These are phyloP conservation scores for Geranomyces michiganensis DNA, from an alignment of 192 early-diverging fungal genomes.

Conservation along the genomic window DNA sequence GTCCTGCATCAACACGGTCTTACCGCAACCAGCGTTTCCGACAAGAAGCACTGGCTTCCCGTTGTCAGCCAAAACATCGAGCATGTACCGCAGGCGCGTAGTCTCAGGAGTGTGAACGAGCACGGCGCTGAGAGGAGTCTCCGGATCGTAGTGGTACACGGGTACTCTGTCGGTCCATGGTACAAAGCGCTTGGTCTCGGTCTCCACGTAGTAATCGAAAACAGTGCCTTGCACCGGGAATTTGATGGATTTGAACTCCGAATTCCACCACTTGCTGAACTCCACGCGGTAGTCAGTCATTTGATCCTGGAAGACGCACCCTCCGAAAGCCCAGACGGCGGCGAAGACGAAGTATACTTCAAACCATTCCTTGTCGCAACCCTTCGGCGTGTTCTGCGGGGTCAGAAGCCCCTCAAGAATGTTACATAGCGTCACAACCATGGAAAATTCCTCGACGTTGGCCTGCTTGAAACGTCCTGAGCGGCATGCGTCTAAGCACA, in stretches of 20 bases:
- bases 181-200: conserved; percentile 59
- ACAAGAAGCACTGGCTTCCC: conserved; percentile 62
- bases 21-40: conserved; percentile 69
- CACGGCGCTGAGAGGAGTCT: conserved; percentile 58
- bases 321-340: conserved; percentile 70
- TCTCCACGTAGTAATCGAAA: conserved; percentile 68
- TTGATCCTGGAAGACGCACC: conserved; percentile 65
- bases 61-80: conserved; percentile 66
- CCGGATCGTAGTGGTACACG: conserved; percentile 57
- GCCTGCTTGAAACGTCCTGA: conserved; percentile 66
- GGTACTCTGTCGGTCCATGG: conserved; percentile 67
- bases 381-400: conserved; percentile 64
- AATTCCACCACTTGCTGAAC: conserved; percentile 70
- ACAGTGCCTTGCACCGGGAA: conserved; percentile 63
- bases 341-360: conserved; percentile 72
- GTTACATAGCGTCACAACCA: conserved; percentile 64
- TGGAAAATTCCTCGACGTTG: conserved; percentile 65
- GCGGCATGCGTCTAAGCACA: conserved; percentile 57
- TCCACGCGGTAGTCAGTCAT: conserved; percentile 63
- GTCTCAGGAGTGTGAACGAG: conserved; percentile 68
- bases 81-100: conserved; percentile 56
- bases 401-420: conserved; percentile 66
- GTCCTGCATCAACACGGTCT: conserved; percentile 68
- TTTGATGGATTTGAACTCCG: conserved; percentile 64
- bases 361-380: conserved; percentile 73